These are phyloP conservation scores for Breynia disticha DNA, from an alignment of 441 rosid species.

Conservation along the genomic window DNA sequence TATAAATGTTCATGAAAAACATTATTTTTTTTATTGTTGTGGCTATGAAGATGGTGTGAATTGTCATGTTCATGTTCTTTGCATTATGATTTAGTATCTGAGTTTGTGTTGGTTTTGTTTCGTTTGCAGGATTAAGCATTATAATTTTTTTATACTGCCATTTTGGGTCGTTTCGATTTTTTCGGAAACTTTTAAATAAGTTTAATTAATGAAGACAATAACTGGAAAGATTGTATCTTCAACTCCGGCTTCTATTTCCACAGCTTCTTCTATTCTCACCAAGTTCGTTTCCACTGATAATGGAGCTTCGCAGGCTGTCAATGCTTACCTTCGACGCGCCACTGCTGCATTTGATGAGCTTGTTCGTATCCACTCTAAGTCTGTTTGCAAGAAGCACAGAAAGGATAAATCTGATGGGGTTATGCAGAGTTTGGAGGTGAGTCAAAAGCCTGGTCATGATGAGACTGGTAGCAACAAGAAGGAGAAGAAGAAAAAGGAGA, in stretches of 20 bases:
- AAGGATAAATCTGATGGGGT: constrained; percentile 12
- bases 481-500: neutral
- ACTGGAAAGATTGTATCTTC: constrained; percentile 28
- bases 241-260: constrained; percentile 32
- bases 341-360: constrained; percentile 41
- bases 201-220: constrained; percentile 61
- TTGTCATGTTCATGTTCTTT: too few species aligned
- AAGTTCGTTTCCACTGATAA: constrained; percentile 37
- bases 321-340: constrained; percentile 50
- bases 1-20: too few species aligned
- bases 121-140: too few species aligned
- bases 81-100: too few species aligned
- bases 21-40: too few species aligned
- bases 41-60: too few species aligned
- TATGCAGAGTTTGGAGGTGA: constrained; percentile 3
- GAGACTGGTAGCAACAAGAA: neutral
- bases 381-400: constrained; percentile 18
- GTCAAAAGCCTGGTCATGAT: neutral
- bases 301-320: constrained; percentile 47
- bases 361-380: constrained; percentile 30
- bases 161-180: too few species aligned
- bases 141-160: too few species aligned
- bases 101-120: too few species aligned
- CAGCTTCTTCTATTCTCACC: constrained; percentile 49
- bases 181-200: too few species aligned